Evolutionary conservation across 495 filamentous ascomycete genomes (phyloP).

Genomic region (Tuber umbilicatum): DNA sequence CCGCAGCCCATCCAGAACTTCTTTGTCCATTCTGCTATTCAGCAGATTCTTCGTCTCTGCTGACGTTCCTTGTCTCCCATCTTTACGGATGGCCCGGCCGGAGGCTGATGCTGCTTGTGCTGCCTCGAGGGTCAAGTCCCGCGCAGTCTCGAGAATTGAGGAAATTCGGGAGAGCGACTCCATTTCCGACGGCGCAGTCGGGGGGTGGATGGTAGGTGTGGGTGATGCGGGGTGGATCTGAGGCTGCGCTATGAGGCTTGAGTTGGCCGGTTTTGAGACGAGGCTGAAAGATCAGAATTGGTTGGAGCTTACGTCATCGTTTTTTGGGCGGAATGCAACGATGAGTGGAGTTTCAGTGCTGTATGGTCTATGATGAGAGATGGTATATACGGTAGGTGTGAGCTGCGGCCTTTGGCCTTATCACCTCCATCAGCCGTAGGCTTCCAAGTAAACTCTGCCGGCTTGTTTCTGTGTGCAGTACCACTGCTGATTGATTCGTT

Average conservation of each 20-base stretch:
- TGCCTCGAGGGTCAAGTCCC: conserved; percentile 94
- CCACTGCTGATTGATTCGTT: neutral
- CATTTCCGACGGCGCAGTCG: conserved; percentile 49
- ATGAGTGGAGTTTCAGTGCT: no score
- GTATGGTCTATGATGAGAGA: neutral
- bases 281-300: conserved; percentile 12
- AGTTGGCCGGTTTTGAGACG: conserved; percentile 9
- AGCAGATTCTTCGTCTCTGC: conserved; percentile 85
- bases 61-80: conserved; percentile 47
- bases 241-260: neutral
- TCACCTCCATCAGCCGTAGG: neutral
- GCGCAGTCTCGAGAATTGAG: conserved; percentile 85
- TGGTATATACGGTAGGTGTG: neutral
- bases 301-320: conserved; percentile 25
- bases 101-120: conserved; percentile 61
- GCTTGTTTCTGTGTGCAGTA: neutral
- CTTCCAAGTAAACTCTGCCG: neutral
- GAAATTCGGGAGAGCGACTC: conserved; percentile 96
- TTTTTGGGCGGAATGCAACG: neutral
- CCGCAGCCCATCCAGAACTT: conserved; percentile 85
- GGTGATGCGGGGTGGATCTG: neutral
- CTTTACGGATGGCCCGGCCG: conserved; percentile 48
- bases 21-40: conserved; percentile 86
- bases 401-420: neutral
- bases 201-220: conserved; percentile 6